Conservation (phyloP, 805 yeast species). For the Tetrapisispora phaffii region DNA sequence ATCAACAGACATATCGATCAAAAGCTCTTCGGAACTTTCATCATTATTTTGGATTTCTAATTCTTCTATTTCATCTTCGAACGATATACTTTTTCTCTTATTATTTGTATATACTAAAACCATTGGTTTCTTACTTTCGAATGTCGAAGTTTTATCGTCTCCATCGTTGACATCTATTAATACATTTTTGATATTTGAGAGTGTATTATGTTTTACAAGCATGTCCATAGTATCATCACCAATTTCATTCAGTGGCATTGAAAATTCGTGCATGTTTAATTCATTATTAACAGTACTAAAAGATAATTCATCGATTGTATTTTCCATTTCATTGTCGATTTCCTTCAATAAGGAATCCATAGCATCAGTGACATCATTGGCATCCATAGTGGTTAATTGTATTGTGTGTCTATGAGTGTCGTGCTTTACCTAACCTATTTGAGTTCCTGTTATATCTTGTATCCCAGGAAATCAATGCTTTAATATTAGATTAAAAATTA, state of each 20-base stretch:
- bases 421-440: too few relatives aligned
- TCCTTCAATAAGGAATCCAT: conserved; percentile 25
- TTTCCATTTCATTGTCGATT: conserved; percentile 24
- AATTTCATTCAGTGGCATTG: conserved; percentile 22
- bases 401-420: too few relatives aligned
- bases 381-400: not conserved
- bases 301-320: conserved; percentile 6
- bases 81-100: conserved; percentile 1
- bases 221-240: conserved; percentile 29
- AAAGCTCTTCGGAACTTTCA: not conserved
- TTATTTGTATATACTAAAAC: not conserved
- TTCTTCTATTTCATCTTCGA: not conserved
- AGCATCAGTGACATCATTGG: conserved; percentile 9
- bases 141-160: not conserved
- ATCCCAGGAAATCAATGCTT: too few relatives aligned
- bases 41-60: not conserved
- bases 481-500: too few relatives aligned
- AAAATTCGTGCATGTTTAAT: conserved; percentile 3
- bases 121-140: not conserved
- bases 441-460: too few relatives aligned
- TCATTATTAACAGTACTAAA: not conserved
- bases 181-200: conserved; percentile 1
- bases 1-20: not conserved
- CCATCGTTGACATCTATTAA: not conserved
- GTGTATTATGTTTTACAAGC: conserved; percentile 22